These are phyloP conservation scores for Lachancea mirantina DNA, from an alignment of 805 yeast genomes.

Conservation along the genomic window DNA sequence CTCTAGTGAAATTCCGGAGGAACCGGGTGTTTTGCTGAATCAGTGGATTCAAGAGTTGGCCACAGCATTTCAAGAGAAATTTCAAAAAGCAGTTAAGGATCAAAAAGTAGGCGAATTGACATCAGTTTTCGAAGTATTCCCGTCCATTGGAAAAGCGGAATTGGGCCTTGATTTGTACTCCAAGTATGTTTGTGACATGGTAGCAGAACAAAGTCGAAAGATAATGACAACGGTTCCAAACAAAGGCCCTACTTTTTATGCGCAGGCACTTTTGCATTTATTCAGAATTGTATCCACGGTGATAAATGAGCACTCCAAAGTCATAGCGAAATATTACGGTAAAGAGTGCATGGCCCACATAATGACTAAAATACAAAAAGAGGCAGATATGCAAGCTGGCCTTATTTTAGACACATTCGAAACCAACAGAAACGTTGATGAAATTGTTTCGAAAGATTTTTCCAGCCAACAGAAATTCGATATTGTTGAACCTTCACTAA, in stretches of 20 bases:
- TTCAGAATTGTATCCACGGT: slow-evolving; percentile 82
- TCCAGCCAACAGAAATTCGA: slow-evolving; percentile 10
- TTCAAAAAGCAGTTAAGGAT: slow-evolving; percentile 58
- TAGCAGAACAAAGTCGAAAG: slow-evolving; percentile 68
- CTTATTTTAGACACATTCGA: slow-evolving; percentile 78
- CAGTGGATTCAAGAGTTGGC: slow-evolving; percentile 57
- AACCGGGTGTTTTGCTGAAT: slow-evolving; percentile 51
- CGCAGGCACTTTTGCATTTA: slow-evolving; percentile 55
- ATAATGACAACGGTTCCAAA: slow-evolving; percentile 44
- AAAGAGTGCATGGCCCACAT: slow-evolving; percentile 53
- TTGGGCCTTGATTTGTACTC: slow-evolving; percentile 78
- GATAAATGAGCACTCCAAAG: slow-evolving; percentile 76
- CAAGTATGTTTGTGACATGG: slow-evolving; percentile 75
- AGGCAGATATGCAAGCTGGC: slow-evolving; percentile 90
- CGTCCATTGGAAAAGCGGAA: slow-evolving; percentile 66
- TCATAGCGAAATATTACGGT: slow-evolving; percentile 72
- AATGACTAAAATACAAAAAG: slow-evolving; percentile 68
- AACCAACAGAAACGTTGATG: slow-evolving; percentile 59
- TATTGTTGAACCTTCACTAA: slow-evolving; percentile 20
- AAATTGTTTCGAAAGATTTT: slow-evolving; percentile 31
- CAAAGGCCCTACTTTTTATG: slow-evolving; percentile 44
- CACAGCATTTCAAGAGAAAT: slow-evolving; percentile 50
- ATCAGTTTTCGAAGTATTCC: slow-evolving; percentile 77
- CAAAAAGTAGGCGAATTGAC: slow-evolving; percentile 67
- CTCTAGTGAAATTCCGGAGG: slow-evolving; percentile 74